phyloP scores from a whole-genome alignment of 192 early-diverging fungal species.

The Gryganskiella cystojenkinii region DNA sequence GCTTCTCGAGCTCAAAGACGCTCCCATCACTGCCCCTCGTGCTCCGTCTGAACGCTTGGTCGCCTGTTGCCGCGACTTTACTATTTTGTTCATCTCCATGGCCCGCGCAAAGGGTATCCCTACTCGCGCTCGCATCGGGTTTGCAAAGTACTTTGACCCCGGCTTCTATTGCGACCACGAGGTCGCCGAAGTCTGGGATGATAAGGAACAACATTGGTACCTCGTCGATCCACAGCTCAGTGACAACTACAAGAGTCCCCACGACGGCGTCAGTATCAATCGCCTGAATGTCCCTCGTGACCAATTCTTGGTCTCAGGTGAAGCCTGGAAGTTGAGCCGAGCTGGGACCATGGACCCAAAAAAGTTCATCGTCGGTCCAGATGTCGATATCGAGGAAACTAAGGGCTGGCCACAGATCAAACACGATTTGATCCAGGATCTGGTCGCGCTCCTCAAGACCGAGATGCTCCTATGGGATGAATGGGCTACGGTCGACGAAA shows the following conservation, averaged over 20 bases:
- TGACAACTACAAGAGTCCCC: slow-evolving; percentile 1
- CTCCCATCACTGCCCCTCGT: background rate
- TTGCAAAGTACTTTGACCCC: background rate
- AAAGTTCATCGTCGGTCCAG: slow-evolving; percentile 1
- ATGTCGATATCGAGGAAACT: background rate
- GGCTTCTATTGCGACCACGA: background rate
- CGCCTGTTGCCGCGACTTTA: slow-evolving; percentile 2
- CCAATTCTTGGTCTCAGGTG: background rate
- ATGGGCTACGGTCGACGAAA: background rate
- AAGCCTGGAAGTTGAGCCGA: background rate
- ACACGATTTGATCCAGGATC: background rate
- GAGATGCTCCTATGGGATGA: slow-evolving; percentile 3
- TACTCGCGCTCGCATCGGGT: background rate
- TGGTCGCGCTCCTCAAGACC: background rate
- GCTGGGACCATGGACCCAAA: background rate
- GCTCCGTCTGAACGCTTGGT: background rate
- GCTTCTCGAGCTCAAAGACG: background rate
- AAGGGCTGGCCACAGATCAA: background rate
- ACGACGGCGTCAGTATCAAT: background rate
- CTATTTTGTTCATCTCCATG: background rate
- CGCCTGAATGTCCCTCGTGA: background rate
- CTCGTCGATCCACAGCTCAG: background rate
- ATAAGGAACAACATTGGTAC: background rate
- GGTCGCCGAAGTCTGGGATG: slow-evolving; percentile 2
- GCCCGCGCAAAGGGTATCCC: slow-evolving; percentile 11